These are phyloP conservation scores for Dendrocalamus latiflorus DNA, from an alignment of 202 grass and related monocot genomes.

Conservation along the genomic window DNA sequence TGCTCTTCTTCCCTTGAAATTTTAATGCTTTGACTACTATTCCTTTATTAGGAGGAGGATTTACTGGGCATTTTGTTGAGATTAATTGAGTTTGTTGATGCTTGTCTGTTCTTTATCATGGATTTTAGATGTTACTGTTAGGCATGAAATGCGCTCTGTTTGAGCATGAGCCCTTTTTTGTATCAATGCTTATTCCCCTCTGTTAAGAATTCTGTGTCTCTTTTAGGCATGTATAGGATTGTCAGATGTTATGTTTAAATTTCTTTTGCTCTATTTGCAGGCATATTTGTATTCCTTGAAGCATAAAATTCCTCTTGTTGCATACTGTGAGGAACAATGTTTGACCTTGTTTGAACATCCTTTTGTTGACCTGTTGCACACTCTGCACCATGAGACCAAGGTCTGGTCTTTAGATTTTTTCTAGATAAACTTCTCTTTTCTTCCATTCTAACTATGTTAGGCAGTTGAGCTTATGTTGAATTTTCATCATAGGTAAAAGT, in stretches of 20 bases:
- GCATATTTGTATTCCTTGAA: conserved; percentile 67
- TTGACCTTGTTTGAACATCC: conserved; percentile 70
- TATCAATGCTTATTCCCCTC: not conserved
- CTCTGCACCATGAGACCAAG: conserved; percentile 62
- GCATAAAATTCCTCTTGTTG: conserved; percentile 59
- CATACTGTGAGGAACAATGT: conserved; percentile 53
- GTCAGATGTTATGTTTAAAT: not conserved
- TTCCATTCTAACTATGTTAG: conserved; percentile 12
- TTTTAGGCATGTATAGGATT: conserved; percentile 3
- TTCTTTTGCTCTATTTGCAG: conserved; percentile 39
- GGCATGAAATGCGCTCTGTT: not conserved
- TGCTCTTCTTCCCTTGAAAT: not conserved
- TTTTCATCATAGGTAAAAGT: conserved; percentile 54
- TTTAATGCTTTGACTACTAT: not conserved
- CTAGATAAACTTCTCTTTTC: not conserved
- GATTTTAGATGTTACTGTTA: conserved; percentile 19
- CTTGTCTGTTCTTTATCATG: not conserved
- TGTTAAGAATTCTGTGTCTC: not conserved
- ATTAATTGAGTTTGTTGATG: not conserved
- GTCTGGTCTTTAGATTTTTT: conserved; percentile 38
- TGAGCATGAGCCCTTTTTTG: not conserved
- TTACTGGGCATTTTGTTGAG: not conserved
- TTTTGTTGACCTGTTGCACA: conserved; percentile 50
- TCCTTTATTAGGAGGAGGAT: conserved; percentile 17
- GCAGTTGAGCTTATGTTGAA: conserved; percentile 17